phyloP scores from a whole-genome alignment of 2,329 filamentous ascomycete genomes.

The Aspergillus carbonarius region DNA sequence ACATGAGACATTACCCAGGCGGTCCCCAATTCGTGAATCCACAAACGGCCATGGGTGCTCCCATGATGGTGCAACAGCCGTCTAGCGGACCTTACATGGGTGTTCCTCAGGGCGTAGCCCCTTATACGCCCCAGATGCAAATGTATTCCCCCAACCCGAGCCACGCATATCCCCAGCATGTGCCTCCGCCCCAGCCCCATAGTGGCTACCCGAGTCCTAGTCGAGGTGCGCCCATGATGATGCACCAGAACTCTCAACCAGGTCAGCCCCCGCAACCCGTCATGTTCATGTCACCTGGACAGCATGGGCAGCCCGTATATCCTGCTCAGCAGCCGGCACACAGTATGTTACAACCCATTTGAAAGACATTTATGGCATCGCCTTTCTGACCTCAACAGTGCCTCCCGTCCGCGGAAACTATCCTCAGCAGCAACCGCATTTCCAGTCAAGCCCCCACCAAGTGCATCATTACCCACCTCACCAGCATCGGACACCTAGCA shows the following conservation, averaged over 20 bases:
- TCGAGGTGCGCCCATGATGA: conserved; percentile 87
- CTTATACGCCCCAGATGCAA: conserved; percentile 69
- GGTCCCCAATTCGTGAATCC: conserved; percentile 70
- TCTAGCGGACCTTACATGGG: conserved; percentile 69
- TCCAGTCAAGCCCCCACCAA: conserved; percentile 65
- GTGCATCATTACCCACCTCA: conserved; percentile 61
- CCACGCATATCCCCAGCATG: conserved; percentile 63
- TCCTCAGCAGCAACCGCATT: conserved; percentile 62
- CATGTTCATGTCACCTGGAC: conserved; percentile 72
- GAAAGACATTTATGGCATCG: conserved; percentile 10
- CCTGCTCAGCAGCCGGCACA: conserved; percentile 68
- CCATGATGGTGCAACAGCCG: conserved; percentile 80
- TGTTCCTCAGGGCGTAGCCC: conserved; percentile 68
- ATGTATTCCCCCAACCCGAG: conserved; percentile 79
- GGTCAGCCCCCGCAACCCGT: conserved; percentile 69
- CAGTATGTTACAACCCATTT: conserved; percentile 58
- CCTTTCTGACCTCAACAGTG: conserved; percentile 53
- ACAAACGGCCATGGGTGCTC: conserved; percentile 69
- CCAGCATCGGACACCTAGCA: conserved; percentile 56
- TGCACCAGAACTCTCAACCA: conserved; percentile 89
- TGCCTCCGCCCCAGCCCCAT: conserved; percentile 54
- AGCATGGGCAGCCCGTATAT: conserved; percentile 73
- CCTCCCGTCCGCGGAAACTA: conserved; percentile 60
- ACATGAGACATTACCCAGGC: conserved; percentile 70
- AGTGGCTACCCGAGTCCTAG: conserved; percentile 87